Base-by-base conservation (phyloP, 1,284 basidiomycete species). In the Ceratorhiza oryzae-sativae region DNA sequence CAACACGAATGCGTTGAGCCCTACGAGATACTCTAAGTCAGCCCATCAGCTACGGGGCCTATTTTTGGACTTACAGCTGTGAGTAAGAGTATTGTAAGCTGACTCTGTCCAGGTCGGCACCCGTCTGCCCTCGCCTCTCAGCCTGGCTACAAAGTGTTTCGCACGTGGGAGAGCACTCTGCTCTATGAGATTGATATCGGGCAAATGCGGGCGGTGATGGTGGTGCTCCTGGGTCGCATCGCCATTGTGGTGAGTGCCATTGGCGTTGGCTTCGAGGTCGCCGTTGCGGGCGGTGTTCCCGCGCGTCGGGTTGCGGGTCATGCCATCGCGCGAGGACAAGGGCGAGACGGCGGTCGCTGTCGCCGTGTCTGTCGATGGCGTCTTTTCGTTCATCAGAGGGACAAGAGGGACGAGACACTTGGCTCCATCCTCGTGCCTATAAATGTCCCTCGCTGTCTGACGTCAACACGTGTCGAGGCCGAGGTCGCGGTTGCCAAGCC, bases 1-100 rank as follows among this genome's bases (percentile, higher is more conserved):
- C 0, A 90, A 18, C n/a, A 90, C 75, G 36, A 90, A 58, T 12
- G 53, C 15, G 25, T 20, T 70, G 5, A 70, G 53, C 53, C 67
- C 67, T 70, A 36, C 18, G 36, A 2, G 20, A 34, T 6, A 62
- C 45, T 25, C 48, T 15, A 49, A 23, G 18, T 56, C 12, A 70
- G 42, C 59, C 23, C 39, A 34, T 27, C 59, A 46, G 39, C 25
- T 5, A 36, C n/a, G n/a, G 23, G 9, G 45, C 23, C 18, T 59
- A n/a, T 8, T 55, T 58, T 61, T 41, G 59, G 41, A 46, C 67
- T 58, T 39, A 70, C 67, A 56, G 34, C 34, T 55, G 34, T 70
- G 67, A 10, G 34, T 15, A n/a, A 70, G 4, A 10, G 67, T 59
- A 58, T 70, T 70, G 10, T 59, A 58, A 58, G 53, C 53, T 30